Percentiles rank a stretch among this genome's conserved stretches.
These are phyloP conservation scores for Dovyalis caffra DNA, from an alignment of 345 rosid species.

Conservation along the genomic window DNA sequence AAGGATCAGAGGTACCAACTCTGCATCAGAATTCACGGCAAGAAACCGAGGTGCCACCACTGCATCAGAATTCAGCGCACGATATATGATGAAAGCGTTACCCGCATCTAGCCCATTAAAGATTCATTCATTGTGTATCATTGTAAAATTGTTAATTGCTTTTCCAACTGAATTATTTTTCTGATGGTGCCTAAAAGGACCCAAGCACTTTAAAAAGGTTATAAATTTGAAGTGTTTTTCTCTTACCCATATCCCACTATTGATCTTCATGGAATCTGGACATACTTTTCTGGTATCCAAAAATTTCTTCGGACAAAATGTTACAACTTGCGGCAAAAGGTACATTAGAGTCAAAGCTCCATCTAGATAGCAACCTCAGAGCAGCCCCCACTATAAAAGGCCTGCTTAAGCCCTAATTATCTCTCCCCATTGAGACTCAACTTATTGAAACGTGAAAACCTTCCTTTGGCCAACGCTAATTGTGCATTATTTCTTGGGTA, in stretches of 20 bases:
- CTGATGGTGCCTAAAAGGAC: background rate
- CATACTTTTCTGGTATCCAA: background rate
- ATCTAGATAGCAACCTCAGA: no score
- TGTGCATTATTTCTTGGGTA: no score
- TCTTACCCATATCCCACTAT: background rate
- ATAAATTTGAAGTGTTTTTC: background rate
- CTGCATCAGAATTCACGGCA: constrained; percentile 3
- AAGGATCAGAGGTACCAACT: background rate
- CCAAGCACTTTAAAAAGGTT: background rate
- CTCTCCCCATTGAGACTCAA: no score
- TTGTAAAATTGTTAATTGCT: constrained; percentile 23
- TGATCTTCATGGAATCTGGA: background rate
- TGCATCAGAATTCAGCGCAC: constrained; percentile 6
- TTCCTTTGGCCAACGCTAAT: no score
- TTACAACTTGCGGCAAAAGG: no score
- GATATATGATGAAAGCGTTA: constrained; percentile 15
- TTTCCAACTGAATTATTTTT: constrained; percentile 5
- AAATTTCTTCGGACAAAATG: background rate
- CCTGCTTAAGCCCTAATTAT: no score
- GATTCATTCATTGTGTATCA: constrained; percentile 14
- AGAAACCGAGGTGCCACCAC: background rate
- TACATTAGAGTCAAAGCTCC: no score
- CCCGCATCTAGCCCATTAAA: background rate
- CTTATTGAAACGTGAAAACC: no score
- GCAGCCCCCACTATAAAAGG: no score